These are phyloP conservation scores for Pachysandra terminalis DNA, from an alignment of 164 flowering plant species.

Conservation along the genomic window DNA sequence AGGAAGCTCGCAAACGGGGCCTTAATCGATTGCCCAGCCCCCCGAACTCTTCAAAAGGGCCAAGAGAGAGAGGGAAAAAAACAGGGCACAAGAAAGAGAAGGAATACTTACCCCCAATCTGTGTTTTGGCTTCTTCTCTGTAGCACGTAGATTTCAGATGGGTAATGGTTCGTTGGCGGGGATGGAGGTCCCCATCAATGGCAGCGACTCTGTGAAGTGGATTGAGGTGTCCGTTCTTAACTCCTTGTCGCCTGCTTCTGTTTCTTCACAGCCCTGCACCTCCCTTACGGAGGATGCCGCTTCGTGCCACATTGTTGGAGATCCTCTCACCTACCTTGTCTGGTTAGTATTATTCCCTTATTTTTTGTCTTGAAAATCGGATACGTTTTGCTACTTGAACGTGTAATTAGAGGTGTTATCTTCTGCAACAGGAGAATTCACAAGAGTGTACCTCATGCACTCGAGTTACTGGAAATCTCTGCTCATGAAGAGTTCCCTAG, in stretches of 20 bases:
- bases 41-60: no score
- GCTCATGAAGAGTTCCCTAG: constrained; percentile 40
- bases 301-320: constrained; percentile 39
- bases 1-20: no score
- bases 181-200: constrained; percentile 59
- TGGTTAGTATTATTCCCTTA: constrained; percentile 48
- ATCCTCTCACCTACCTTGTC: constrained; percentile 44
- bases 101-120: no score
- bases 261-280: constrained; percentile 15
- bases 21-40: no score
- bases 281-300: constrained; percentile 40
- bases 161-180: constrained; percentile 44
- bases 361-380: no score
- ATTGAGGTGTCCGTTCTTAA: constrained; percentile 42
- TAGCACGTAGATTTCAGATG: no score
- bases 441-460: constrained; percentile 34
- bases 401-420: no score
- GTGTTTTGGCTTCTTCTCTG: no score
- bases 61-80: no score
- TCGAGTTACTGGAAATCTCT: constrained; percentile 59
- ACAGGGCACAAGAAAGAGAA: no score
- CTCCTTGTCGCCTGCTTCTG: constrained; percentile 16
- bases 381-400: no score
- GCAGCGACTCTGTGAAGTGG: constrained; percentile 54
- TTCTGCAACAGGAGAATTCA: constrained; percentile 64